Base-by-base conservation (phyloP, 2,329 filamentous ascomycete species). In the Cadophora luteo-olivacea region DNA sequence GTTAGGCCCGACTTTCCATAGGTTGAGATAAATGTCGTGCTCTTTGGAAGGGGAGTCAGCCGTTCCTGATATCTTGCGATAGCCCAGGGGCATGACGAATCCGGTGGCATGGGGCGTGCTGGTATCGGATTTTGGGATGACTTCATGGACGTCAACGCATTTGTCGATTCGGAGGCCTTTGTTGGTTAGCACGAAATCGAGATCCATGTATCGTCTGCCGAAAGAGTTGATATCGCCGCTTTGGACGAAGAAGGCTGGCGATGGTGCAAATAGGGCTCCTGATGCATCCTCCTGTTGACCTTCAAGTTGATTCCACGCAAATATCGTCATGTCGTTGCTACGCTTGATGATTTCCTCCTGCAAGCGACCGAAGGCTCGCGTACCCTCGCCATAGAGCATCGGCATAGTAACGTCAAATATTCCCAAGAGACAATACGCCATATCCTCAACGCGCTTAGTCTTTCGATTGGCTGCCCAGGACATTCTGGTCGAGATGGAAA, bases 321-420 rank as follows among this genome's bases (percentile, higher is more conserved):
- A 78, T 3, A 81, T 72, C 5, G 73, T 79, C 52, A 80, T 75
- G 69, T 81, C 80, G 16, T 77, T 73, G 0, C 78, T 74, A 19
- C 62, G 68, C 66, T 76, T 77, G 49, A 81, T 70, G 14, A 81
- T 78, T 29, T 80, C 78, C 58, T 80, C 73, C 65, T 81, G 78
- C 1, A 81, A 69, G 29, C 79, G 73, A 7, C 74, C 63, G 61
- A 80, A 81, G 11, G 79, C 78, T 49, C 70, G 75, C 36, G 32
- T 61, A n/a, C 79, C 78, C 49, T 81, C 79, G 1, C 79, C 80
- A 22, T 80, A 81, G 0, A 80, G 69, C 25, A 80, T 70, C 6
- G 78, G 75, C 78, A 81, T 80, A 32, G 77, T 77, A 4, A 81
- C 73, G 41, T 71, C 74, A 29, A 79, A 81, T 2, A 81, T 69